These are phyloP conservation scores for Oryza meyeriana DNA, from an alignment of 176 grass and related monocot genomes.

Conservation along the genomic window DNA sequence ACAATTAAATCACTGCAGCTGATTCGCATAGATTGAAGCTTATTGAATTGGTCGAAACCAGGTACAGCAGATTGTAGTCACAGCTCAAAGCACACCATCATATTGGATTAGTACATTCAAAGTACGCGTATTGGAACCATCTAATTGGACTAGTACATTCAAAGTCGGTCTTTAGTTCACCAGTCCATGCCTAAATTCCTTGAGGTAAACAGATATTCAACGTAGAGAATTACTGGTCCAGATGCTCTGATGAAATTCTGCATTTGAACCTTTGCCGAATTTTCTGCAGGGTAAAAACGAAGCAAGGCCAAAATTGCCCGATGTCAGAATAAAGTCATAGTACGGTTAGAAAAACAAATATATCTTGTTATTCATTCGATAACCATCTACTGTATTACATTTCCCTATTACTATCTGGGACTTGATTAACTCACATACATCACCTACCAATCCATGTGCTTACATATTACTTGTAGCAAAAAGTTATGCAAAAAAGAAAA, in stretches of 20 bases:
- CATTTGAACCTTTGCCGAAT: constrained; percentile 68
- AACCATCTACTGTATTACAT: neutral
- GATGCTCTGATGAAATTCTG: constrained; percentile 70
- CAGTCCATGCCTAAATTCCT: constrained; percentile 73
- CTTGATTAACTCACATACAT: neutral
- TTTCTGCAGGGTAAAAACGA: constrained; percentile 53
- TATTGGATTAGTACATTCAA: neutral
- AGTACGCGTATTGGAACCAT: neutral
- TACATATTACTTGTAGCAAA: neutral
- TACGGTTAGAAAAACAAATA: neutral
- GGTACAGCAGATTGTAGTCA: neutral
- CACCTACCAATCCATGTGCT: neutral
- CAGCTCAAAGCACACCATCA: neutral
- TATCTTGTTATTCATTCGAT: neutral
- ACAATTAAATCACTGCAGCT: neutral
- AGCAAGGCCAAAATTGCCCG: neutral
- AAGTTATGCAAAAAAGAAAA: neutral
- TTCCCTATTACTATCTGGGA: neutral
- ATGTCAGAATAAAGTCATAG: neutral
- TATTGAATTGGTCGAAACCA: constrained; percentile 1
- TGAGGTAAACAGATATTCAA: constrained; percentile 74
- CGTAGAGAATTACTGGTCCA: constrained; percentile 62
- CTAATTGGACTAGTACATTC: constrained; percentile 21
- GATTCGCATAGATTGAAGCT: neutral
- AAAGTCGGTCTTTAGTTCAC: constrained; percentile 32